Base-by-base conservation (phyloP, 2,329 filamentous ascomycete genomes). In the Septoria linicola region DNA sequence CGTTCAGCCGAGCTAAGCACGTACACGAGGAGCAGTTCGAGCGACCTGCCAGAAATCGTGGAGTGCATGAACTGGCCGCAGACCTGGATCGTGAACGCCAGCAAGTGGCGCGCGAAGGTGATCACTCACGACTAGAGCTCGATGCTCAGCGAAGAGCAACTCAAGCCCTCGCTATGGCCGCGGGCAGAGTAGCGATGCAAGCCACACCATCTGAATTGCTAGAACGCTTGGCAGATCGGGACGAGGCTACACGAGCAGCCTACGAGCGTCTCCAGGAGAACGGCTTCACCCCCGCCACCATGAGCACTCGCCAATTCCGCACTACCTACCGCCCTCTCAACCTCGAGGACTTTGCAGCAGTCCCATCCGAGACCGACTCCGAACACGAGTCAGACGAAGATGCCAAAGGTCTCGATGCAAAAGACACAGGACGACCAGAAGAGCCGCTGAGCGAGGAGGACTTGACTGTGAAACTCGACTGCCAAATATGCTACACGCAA, bases 401-500 rank as follows among this genome's bases (percentile, higher is more conserved):
- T 41, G 51, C 31, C 53, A 54, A 60, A 11, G 72, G 72, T 10
- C 69, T 80, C 1, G 77, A 79, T 55, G 71, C 71, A 36, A 67
- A 71, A 51, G 70, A 73, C 4, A 68, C 72, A 43, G 70, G 68
- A 8, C 71, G 78, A 6, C 78, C 78, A 1, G 59, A 55, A 25
- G 64, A 72, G 14, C 72, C 77, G 0, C 72, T 74, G 57, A 69
- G 71, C 14, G 72, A 77, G 7, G 72, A 71, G 31, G 72, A 79
- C 37, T 71, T 80, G 72, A 76, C 66, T 4, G 66, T 76, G 32
- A 74, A 72, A 25, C 63, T 81, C 21, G 72, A 77, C 35, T 81
- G 78, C 57, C 73, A 76, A 53, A 70, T 80, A 14, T 81, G 78
- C 60, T 77, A 78, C 58, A 70, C 69, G 8, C 78, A 81, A 59